Evolutionary conservation across 495 filamentous ascomycete species (phyloP), one percentile per base, ranked within the genome.

Genomic region (Penicillium macrosclerotiorum): DNA sequence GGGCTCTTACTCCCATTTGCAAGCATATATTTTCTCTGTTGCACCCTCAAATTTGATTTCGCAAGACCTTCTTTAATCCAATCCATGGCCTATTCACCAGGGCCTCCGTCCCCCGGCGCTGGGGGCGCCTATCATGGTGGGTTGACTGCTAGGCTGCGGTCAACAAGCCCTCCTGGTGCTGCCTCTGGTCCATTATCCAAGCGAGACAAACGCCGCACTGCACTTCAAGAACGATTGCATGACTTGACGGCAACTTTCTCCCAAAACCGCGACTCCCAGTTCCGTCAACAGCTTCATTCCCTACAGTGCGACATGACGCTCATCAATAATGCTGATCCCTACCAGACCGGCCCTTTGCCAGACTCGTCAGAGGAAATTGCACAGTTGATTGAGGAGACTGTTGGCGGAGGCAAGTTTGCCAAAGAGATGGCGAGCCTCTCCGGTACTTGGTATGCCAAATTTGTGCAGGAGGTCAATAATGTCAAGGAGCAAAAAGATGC

Each of bases 251-350:
- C 79, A 38, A 80, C 82, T 48, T 90, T 95, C 70, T 77, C 79
- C 43, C 82, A 85, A 42, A 88, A 95, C 59, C 82, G 87, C 39
- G 89, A 95, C 59, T 71, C 75, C 33, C 79, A 90, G 54, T 98
- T 94, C 67, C 85, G 90, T 40, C 85, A 92, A 54, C 89, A 96
- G 63, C 77, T 97, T 4, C 83, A 90, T 47, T 84, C 85, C 36
- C 77, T 96, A 3, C 92, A 96, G 63, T 83, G 85, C 45, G 94
- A 97, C 60, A 90, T 94, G 61, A 86, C 80, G 39, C 79, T 95
- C 7, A 87, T 97, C 57, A 81, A 86, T 54, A 81, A 83, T 52
- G 85, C 92, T 32, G 82, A 95, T 53, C 86, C 86, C 0, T 94
- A 93, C 51, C 70, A 75, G 11, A 76, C 85, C 37, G 76, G 78